Evolutionary conservation across 139 green algal genomes (phyloP).

Genomic region (Desmodesmus armatus): DNA sequence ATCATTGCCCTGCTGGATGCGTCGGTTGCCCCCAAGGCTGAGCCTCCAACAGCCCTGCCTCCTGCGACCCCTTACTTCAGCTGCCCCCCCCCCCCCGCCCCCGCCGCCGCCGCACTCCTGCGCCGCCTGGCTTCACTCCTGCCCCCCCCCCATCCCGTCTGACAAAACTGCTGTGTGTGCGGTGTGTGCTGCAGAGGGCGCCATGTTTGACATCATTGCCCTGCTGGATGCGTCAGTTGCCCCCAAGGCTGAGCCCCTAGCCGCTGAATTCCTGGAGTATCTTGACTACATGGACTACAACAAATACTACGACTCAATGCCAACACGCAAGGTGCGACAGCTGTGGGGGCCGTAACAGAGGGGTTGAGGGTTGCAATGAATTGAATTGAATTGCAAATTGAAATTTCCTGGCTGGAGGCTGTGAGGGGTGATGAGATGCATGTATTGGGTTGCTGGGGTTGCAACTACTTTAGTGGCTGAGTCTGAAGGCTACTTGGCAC

Average conservation of each 20-base stretch:
- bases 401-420: background rate
- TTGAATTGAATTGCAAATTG: background rate
- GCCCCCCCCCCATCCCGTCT: too few relatives aligned
- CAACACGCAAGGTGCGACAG: slow-evolving; percentile 18
- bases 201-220: slow-evolving; percentile 6
- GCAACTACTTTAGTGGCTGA: background rate
- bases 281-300: slow-evolving; percentile 58
- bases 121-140: background rate
- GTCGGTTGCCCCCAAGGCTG: slow-evolving; percentile 12
- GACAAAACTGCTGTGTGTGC: background rate
- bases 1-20: slow-evolving; percentile 5
- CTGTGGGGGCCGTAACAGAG: background rate
- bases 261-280: slow-evolving; percentile 49
- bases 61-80: background rate
- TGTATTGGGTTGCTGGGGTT: background rate
- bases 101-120: background rate
- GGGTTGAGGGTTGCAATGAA: background rate
- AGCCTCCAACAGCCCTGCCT: slow-evolving; percentile 19
- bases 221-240: slow-evolving; percentile 8
- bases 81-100: background rate
- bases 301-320: slow-evolving; percentile 64
- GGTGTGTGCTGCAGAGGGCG: background rate
- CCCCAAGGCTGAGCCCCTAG: slow-evolving; percentile 43
- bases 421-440: background rate
- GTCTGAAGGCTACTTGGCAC: background rate